Conservation (phyloP, 148 eudicot species). For the Euryodendron excelsum region DNA sequence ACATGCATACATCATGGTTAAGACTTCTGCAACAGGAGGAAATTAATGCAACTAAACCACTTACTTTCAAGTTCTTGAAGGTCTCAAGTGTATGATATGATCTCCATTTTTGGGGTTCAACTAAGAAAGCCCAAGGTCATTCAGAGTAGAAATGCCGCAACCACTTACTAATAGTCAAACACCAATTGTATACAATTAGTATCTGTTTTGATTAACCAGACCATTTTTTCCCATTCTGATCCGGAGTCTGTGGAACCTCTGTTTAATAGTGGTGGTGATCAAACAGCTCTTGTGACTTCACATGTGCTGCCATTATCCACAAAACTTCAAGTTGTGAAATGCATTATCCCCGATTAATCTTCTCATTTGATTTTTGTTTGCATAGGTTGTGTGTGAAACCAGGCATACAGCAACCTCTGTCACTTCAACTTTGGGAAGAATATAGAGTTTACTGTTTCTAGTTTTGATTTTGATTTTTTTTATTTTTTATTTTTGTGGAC, state of each 20-base stretch:
- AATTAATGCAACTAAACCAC: neutral
- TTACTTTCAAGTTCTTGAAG: neutral
- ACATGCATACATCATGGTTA: neutral
- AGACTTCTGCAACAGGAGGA: neutral
- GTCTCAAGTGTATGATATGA: neutral
- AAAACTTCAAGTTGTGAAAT: conserved; percentile 8
- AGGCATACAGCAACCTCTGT: neutral
- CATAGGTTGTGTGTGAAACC: neutral
- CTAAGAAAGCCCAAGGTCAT: neutral
- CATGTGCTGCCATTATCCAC: neutral
- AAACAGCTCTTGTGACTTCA: neutral
- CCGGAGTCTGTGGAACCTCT: neutral
- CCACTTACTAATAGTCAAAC: too few relatives aligned
- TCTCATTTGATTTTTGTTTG: neutral
- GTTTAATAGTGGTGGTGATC: neutral
- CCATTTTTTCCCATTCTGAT: neutral
- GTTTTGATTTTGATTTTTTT: neutral
- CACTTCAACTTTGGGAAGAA: neutral
- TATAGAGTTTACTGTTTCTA: too few relatives aligned
- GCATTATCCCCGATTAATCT: neutral
- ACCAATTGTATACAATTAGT: neutral
- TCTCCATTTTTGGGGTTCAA: neutral
- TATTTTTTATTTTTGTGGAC: too few relatives aligned
- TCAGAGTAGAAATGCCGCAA: neutral
- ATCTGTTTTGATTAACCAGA: neutral